Conservation (phyloP, 768 basidiomycete genomes). For the Lactarius deliciosus region DNA sequence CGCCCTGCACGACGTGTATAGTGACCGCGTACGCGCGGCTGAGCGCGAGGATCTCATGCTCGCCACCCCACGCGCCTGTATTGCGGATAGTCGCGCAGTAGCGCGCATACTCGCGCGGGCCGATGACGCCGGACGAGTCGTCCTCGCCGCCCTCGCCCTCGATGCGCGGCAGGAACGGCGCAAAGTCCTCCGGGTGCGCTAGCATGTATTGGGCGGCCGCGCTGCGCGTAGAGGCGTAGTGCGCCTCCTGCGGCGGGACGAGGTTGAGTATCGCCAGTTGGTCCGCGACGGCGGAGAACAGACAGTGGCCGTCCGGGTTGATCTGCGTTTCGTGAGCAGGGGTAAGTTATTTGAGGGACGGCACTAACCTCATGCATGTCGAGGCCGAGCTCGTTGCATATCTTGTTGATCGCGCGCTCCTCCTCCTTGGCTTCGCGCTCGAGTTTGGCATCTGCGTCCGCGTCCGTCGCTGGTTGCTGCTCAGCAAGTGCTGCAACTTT, state of each 20-base stretch:
- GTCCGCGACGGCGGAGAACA: slow-evolving; percentile 92
- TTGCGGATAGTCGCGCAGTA: slow-evolving; percentile 80
- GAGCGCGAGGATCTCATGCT: slow-evolving; percentile 93
- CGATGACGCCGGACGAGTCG: slow-evolving; percentile 70
- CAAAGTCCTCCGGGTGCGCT: slow-evolving; percentile 82
- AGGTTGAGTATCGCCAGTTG: slow-evolving; percentile 78
- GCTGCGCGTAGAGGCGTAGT: slow-evolving; percentile 58
- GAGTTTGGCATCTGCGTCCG: slow-evolving; percentile 56
- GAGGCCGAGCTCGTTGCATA: slow-evolving; percentile 65
- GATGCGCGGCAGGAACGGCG: slow-evolving; percentile 84
- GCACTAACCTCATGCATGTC: slow-evolving; percentile 59
- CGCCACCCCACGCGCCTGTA: slow-evolving; percentile 95
- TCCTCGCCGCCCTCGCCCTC: slow-evolving; percentile 66
- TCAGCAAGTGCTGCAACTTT: slow-evolving; percentile 67
- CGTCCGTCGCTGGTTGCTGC: slow-evolving; percentile 50
- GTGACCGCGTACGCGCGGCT: slow-evolving; percentile 77
- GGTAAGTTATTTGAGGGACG: too few species aligned
- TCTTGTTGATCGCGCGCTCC: slow-evolving; percentile 57
- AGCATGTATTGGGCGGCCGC: slow-evolving; percentile 81
- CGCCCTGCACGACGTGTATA: slow-evolving; percentile 88
- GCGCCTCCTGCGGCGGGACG: slow-evolving; percentile 55
- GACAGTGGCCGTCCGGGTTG: slow-evolving; percentile 93
- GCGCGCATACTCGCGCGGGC: slow-evolving; percentile 54
- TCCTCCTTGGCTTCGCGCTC: slow-evolving; percentile 69
- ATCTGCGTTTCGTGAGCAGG: slow-evolving; percentile 49